phyloP scores from a whole-genome alignment of 2,329 filamentous ascomycete species.

The Apiospora arundinis region DNA sequence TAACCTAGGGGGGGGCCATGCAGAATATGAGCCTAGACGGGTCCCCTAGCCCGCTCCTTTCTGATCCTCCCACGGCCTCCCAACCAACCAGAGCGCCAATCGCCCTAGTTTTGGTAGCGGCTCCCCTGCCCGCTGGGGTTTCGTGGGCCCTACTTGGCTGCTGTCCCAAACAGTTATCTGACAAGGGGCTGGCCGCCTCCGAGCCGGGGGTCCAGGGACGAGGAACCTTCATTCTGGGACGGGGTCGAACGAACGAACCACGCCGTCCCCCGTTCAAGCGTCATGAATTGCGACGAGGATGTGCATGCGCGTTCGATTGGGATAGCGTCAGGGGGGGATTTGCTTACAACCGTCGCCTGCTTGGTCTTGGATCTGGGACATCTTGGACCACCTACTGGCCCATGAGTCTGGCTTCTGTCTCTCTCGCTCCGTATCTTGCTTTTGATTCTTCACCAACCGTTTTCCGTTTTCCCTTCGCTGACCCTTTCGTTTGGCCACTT shows the following conservation, averaged over 20 bases:
- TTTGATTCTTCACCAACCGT: constrained; percentile 34
- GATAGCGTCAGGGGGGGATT: constrained; percentile 31
- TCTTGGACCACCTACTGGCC: constrained; percentile 11
- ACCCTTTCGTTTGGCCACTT: constrained; percentile 28
- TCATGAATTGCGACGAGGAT: neutral
- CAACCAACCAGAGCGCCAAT: constrained; percentile 2
- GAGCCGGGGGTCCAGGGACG: neutral
- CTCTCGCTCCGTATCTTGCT: constrained; percentile 25
- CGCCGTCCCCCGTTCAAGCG: neutral
- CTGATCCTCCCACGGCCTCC: too few relatives aligned
- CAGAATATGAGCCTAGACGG: neutral
- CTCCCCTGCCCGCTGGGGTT: constrained; percentile 11
- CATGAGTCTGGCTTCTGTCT: neutral
- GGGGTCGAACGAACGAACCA: constrained; percentile 1
- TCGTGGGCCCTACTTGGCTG: constrained; percentile 3
- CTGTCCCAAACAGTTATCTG: constrained; percentile 15
- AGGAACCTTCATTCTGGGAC: too few relatives aligned
- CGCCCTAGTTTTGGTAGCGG: neutral
- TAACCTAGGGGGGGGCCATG: too few relatives aligned
- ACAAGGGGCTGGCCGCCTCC: constrained; percentile 18
- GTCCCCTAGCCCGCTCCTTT: neutral
- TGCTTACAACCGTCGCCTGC: neutral
- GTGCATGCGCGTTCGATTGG: constrained; percentile 20
- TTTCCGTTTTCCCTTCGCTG: constrained; percentile 21
- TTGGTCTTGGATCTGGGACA: neutral